Evolutionary conservation across 208 protist genomes (phyloP).

Genomic region (Leishmania martiniquensis): DNA sequence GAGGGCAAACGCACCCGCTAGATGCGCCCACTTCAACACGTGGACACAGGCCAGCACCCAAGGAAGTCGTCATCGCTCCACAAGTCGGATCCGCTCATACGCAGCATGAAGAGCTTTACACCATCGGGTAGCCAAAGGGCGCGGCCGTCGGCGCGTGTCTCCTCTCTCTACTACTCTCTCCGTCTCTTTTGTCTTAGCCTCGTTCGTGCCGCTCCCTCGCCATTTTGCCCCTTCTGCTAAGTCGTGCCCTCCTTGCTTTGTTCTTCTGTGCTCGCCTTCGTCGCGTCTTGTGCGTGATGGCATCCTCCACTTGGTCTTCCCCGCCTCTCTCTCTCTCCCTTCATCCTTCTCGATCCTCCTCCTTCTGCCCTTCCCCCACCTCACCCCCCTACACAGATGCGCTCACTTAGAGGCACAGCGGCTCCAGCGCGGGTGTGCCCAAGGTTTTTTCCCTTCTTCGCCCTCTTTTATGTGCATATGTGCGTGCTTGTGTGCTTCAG

Average conservation of each 20-base stretch:
- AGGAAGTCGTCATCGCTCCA: not conserved
- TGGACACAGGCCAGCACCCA: not conserved
- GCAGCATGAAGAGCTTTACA: not conserved
- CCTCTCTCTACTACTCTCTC: not conserved
- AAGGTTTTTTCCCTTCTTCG: not conserved
- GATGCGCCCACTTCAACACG: not conserved
- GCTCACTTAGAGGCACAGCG: too few species aligned
- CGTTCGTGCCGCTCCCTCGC: not conserved
- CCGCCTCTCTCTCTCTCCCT: not conserved
- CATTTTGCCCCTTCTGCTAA: slow-evolving; percentile 1
- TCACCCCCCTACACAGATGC: not conserved
- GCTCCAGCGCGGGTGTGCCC: not conserved
- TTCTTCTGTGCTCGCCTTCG: not conserved
- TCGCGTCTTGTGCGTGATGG: not conserved
- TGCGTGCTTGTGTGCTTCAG: slow-evolving; percentile 1
- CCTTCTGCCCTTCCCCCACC: not conserved
- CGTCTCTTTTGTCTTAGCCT: slow-evolving; percentile 6
- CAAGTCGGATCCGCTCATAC: not conserved
- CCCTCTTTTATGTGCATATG: not conserved
- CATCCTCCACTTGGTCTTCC: not conserved
- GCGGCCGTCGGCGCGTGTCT: not conserved
- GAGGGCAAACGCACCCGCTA: not conserved
- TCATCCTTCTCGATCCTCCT: not conserved
- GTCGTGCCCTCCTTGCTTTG: not conserved
- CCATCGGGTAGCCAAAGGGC: not conserved